phyloP scores from a whole-genome alignment of 768 basidiomycete species.

The Termitomyces sp. region DNA sequence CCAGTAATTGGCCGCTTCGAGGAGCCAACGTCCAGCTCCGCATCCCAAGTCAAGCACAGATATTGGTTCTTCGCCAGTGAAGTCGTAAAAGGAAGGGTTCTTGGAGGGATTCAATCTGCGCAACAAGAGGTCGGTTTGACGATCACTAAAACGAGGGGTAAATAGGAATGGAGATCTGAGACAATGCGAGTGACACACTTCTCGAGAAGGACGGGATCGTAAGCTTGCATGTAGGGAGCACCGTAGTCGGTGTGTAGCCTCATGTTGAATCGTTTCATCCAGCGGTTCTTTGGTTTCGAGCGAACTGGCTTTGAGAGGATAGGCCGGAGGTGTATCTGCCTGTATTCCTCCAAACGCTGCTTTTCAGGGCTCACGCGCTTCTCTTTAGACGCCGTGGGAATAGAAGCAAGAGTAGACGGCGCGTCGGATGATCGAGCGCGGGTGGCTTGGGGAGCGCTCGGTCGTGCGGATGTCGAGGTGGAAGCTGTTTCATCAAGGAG shows the following conservation, averaged over 20 bases:
- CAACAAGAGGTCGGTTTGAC: slow-evolving; percentile 47
- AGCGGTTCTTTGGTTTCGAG: slow-evolving; percentile 22
- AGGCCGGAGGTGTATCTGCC: slow-evolving; percentile 14
- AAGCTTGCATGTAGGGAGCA: slow-evolving; percentile 63
- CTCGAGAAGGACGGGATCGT: slow-evolving; percentile 49
- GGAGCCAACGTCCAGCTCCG: slow-evolving; percentile 64
- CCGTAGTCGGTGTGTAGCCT: slow-evolving; percentile 48
- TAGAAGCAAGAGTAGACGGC: background rate
- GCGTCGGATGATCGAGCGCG: slow-evolving; percentile 11
- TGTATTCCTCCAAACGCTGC: slow-evolving; percentile 14
- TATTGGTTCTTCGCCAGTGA: slow-evolving; percentile 39
- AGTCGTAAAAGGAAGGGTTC: slow-evolving; percentile 57
- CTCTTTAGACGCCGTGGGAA: slow-evolving; percentile 2
- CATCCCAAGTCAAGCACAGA: slow-evolving; percentile 72
- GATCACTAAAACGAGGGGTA: slow-evolving; percentile 41
- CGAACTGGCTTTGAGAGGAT: background rate
- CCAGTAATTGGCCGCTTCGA: slow-evolving; percentile 61
- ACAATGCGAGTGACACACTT: slow-evolving; percentile 38
- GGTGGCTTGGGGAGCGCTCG: slow-evolving; percentile 4
- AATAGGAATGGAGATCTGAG: background rate
- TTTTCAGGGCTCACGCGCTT: slow-evolving; percentile 1
- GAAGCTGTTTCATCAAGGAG: slow-evolving; percentile 18
- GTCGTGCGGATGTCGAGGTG: slow-evolving; percentile 1
- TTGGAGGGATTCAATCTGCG: slow-evolving; percentile 46
- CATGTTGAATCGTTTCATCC: slow-evolving; percentile 38